Evolutionary conservation across 371 early-diverging fungal species (phyloP), one percentile per base, ranked within the genome.

Genomic region (Mortierella sp.): DNA sequence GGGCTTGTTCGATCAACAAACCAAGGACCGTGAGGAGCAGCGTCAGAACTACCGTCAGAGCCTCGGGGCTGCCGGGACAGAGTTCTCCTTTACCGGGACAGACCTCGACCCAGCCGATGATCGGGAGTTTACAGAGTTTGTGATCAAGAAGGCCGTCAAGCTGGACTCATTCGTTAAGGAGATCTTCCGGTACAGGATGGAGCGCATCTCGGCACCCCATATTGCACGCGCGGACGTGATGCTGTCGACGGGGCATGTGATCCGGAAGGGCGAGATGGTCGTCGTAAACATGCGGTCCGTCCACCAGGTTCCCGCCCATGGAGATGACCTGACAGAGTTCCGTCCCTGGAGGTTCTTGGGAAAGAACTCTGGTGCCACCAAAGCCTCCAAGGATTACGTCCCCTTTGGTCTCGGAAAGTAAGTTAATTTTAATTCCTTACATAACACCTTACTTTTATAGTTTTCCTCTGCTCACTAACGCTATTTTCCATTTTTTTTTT

Each of bases 391-490:
- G 2, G 86, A 88, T 34, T 86, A 75, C 63, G 22, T 90, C 0
- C 8, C 70, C 4, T 91, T 91, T 74, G 91, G 91, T 16, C 66
- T 88, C 39, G 91, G 91, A 73, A 87, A 79, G 80, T 68, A 52
- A 53, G 37, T 8, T 19, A n/a, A n/a, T n/a, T n/a, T n/a, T n/a
- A n/a, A n/a, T n/a, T n/a, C n/a, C n/a, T n/a, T n/a, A n/a, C n/a
- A n/a, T n/a, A n/a, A n/a, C n/a, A n/a, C n/a, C n/a, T n/a, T n/a
- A n/a, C n/a, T n/a, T n/a, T n/a, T n/a, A n/a, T n/a, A n/a, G n/a
- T n/a, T n/a, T n/a, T n/a, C n/a, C n/a, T n/a, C n/a, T n/a, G n/a
- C n/a, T 58, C 39, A 14, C 14, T 31, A n/a, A 63, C 24, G n/a
- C n/a, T n/a, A n/a, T n/a, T n/a, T n/a, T n/a, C n/a, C n/a, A n/a